Conservation (phyloP, 306 rosid species). For the Quercus alba region DNA sequence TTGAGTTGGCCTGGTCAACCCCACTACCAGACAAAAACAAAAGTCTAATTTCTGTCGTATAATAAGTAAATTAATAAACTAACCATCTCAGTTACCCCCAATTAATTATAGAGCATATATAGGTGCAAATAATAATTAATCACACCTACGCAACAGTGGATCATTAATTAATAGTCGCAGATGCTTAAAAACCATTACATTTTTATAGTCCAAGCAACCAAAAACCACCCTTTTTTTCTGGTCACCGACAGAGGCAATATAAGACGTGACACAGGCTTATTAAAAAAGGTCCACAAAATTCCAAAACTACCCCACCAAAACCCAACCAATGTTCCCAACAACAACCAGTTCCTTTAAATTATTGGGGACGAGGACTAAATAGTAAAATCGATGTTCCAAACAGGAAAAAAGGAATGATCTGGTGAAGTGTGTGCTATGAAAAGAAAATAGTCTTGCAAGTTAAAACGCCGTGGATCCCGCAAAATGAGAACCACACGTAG, state of each 20-base stretch:
- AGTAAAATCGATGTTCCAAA: neutral
- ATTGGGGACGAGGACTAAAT: neutral
- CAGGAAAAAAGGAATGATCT: neutral
- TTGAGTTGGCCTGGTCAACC: neutral
- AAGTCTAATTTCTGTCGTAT: neutral
- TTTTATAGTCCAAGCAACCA: neutral
- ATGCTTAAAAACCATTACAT: neutral
- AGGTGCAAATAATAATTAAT: neutral
- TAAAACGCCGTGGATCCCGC: conserved; percentile 34
- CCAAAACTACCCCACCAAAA: conserved; percentile 6
- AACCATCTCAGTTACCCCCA: neutral
- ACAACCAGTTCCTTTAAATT: neutral
- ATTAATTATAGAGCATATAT: neutral
- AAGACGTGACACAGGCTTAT: neutral
- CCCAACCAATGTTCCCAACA: conserved; percentile 1
- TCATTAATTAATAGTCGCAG: neutral
- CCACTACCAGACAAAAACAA: neutral
- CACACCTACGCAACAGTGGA: neutral
- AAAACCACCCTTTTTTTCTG: no score
- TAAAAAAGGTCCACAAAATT: neutral
- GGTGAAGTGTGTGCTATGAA: neutral
- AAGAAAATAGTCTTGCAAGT: neutral
- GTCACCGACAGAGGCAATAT: neutral
- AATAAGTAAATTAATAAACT: neutral
- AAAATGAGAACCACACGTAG: conserved; percentile 1